phyloP scores from a whole-genome alignment of 306 rosid genomes.

The Citrullus amarus region DNA sequence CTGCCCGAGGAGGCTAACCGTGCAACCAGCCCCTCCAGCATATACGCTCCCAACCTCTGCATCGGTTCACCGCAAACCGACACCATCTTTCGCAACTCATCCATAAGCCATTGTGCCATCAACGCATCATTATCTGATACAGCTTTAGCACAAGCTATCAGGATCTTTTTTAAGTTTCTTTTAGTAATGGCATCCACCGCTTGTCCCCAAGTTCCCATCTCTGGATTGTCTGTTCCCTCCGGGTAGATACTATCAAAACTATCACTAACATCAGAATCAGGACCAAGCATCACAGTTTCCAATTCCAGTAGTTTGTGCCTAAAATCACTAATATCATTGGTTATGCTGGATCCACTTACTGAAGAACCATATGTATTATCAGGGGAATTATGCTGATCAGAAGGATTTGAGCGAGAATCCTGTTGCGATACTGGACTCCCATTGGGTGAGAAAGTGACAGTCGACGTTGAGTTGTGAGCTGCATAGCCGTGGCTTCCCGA shows the following conservation, averaged over 20 bases:
- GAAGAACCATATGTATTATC: constrained; percentile 61
- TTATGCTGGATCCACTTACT: constrained; percentile 61
- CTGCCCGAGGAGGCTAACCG: constrained; percentile 53
- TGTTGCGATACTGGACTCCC: constrained; percentile 66
- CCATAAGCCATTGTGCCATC: constrained; percentile 66
- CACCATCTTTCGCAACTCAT: constrained; percentile 65
- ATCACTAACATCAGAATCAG: constrained; percentile 49
- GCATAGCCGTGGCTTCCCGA: constrained; percentile 28
- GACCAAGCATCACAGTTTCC: constrained; percentile 87
- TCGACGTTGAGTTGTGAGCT: constrained; percentile 43
- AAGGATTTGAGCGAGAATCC: constrained; percentile 43
- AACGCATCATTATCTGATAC: constrained; percentile 56
- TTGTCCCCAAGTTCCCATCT: constrained; percentile 63
- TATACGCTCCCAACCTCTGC: constrained; percentile 92
- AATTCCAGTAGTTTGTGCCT: constrained; percentile 69
- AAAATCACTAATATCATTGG: constrained; percentile 52
- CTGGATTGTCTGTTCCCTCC: constrained; percentile 33
- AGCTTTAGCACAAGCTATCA: constrained; percentile 64
- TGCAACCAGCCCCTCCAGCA: constrained; percentile 93
- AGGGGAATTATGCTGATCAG: constrained; percentile 43
- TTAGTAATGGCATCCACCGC: constrained; percentile 51
- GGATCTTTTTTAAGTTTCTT: constrained; percentile 55
- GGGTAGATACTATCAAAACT: constrained; percentile 35
- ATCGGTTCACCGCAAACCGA: constrained; percentile 91
- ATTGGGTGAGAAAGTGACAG: constrained; percentile 54